Evolutionary conservation across 768 basidiomycete genomes (phyloP), one percentile per base, ranked within the genome.

Genomic region (Pluteus cervinus): DNA sequence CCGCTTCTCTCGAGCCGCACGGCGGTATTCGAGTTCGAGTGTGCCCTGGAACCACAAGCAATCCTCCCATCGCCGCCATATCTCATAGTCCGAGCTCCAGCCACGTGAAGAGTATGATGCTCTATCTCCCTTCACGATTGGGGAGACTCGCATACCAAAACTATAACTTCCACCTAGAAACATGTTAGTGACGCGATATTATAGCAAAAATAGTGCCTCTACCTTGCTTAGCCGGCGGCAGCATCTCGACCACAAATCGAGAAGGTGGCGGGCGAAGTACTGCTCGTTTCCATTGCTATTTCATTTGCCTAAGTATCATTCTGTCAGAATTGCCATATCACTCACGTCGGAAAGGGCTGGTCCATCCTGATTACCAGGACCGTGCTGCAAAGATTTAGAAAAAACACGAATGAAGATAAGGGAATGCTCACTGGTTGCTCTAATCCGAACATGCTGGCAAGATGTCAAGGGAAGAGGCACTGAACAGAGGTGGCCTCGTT

Each of bases 41-140:
- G 61, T 58, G 29, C 81, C 76, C 53, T 90, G 87, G 49, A 88
- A 79, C 63, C 67, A 74, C 7, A 90, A 62, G 41, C 84, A 87
- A 48, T 90, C 87, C 40, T 87, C 87, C 87, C 87, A 90, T 31
- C 71, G 65, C 18, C 87, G 68, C 76, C 83, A 86, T 24, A 90
- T 66, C 10, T 82, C 80, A 50, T 90, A 89, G 40, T 76, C 76
- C 7, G 56, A 49, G 31, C 59, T 41, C 29, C 65, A 62, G 12
- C 48, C 50, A 22, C 51, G 38, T 4, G 70, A 68, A 15, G 55
- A 65, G 20, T 59, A 43, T 16, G 72, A 74, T 6, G 59, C 55
- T 16, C 58, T 51, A 40, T 70, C 55, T 6, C 62, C 61, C 15
- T 45, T 49, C 24, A 48, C 45, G 37, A 75, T 53, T 11, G 81